A percentile compares a stretch with the other conserved stretches of the same genome.
Conservation (phyloP, 2,329 filamentous ascomycete species). For the Diaporthe ampelina region DNA sequence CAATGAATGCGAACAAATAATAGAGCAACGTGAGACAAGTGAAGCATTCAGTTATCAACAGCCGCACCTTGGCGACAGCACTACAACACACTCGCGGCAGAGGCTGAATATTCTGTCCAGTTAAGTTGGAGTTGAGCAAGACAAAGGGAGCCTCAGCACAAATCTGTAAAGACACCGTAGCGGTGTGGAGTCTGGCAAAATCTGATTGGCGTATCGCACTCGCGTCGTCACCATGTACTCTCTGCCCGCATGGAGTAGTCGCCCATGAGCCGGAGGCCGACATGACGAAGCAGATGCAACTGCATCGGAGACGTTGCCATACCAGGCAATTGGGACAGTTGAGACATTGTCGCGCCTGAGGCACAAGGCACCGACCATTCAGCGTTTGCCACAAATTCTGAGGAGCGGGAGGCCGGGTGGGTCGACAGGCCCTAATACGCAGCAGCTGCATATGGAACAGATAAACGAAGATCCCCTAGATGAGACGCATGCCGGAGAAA, state of each 20-base stretch:
- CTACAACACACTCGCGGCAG: background rate
- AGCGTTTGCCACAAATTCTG: constrained; percentile 34
- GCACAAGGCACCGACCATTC: constrained; percentile 23
- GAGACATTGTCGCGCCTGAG: background rate
- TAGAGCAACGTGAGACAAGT: background rate
- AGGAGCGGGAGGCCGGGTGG: constrained; percentile 1
- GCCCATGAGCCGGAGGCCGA: background rate
- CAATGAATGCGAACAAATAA: background rate
- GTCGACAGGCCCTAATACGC: background rate
- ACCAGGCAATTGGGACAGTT: constrained; percentile 25
- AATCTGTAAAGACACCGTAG: background rate
- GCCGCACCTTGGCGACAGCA: background rate
- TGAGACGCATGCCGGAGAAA: constrained; percentile 13
- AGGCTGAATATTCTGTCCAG: background rate
- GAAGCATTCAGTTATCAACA: background rate
- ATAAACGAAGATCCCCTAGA: constrained; percentile 13
- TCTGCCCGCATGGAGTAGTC: background rate
- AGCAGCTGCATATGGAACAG: constrained; percentile 32
- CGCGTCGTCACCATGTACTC: background rate
- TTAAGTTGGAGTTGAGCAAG: background rate
- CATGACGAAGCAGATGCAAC: constrained; percentile 3
- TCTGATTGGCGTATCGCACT: background rate
- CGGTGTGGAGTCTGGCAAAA: background rate
- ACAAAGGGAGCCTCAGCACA: background rate
- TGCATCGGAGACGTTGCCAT: constrained; percentile 1